Percentiles rank a stretch among this genome's conserved stretches.
These are phyloP conservation scores for Suillus subluteus DNA, from an alignment of 768 basidiomycete species.

Conservation along the genomic window DNA sequence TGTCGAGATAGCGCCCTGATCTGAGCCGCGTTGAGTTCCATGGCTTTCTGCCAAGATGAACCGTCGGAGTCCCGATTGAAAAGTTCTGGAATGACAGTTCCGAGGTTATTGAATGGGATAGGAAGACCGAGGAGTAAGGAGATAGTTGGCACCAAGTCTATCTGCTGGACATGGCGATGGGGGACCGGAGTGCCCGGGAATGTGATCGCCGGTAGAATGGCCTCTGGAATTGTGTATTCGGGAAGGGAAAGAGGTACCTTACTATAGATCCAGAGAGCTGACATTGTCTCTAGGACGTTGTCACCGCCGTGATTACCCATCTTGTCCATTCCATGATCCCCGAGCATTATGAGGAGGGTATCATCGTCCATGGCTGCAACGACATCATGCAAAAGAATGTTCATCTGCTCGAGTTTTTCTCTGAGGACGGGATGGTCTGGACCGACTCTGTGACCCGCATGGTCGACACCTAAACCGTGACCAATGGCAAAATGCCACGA, in stretches of 20 bases:
- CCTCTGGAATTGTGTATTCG: constrained; percentile 44
- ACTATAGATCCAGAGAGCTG: constrained; percentile 92
- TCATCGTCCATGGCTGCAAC: constrained; percentile 81
- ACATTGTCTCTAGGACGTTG: constrained; percentile 78
- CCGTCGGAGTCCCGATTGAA: constrained; percentile 57
- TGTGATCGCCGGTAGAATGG: constrained; percentile 53
- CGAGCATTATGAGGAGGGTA: constrained; percentile 88
- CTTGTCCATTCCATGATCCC: constrained; percentile 97
- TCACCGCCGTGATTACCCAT: constrained; percentile 97
- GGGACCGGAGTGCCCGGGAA: constrained; percentile 62
- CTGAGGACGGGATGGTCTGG: constrained; percentile 88
- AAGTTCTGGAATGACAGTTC: constrained; percentile 87
- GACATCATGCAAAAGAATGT: constrained; percentile 71
- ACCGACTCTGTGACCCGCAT: constrained; percentile 93
- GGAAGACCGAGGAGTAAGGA: constrained; percentile 90
- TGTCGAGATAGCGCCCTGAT: constrained; percentile 74
- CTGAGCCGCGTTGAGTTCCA: constrained; percentile 74
- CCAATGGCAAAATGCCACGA: constrained; percentile 90
- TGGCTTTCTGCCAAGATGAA: constrained; percentile 54
- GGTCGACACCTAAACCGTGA: constrained; percentile 95
- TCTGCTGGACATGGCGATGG: constrained; percentile 82
- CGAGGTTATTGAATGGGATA: constrained; percentile 95
- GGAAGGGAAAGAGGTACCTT: constrained; percentile 59
- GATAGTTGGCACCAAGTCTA: constrained; percentile 88
- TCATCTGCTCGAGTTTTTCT: constrained; percentile 87